phyloP scores from a whole-genome alignment of 345 rosid genomes.

The Boechera retrofracta region DNA sequence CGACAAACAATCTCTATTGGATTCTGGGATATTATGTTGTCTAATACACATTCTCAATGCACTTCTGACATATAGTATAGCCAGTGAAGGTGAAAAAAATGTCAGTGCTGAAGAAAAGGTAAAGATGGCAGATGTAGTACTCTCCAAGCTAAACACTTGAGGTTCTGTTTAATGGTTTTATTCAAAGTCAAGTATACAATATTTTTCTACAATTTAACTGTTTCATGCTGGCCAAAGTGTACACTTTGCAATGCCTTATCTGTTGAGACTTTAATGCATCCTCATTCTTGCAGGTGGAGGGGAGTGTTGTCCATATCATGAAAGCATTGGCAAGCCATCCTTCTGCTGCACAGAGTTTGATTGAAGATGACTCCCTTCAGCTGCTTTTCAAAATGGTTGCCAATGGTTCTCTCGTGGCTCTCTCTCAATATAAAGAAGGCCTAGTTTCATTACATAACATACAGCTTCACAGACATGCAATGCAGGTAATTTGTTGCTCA shows the following conservation, averaged over 20 bases:
- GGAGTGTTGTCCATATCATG: slow-evolving; percentile 85
- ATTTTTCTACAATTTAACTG: slow-evolving; percentile 6
- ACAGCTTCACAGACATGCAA: slow-evolving; percentile 96
- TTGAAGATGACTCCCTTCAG: slow-evolving; percentile 89
- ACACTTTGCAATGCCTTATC: slow-evolving; percentile 3
- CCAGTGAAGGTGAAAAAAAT: slow-evolving; percentile 44
- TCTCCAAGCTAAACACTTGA: slow-evolving; percentile 64
- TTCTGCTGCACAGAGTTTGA: slow-evolving; percentile 88
- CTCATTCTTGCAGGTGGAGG: slow-evolving; percentile 71
- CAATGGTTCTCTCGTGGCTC: slow-evolving; percentile 69
- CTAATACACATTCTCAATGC: slow-evolving; percentile 78
- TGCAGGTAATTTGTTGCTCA: slow-evolving; percentile 65
- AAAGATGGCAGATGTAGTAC: slow-evolving; percentile 45
- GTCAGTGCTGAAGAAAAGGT: slow-evolving; percentile 47
- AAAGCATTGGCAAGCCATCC: slow-evolving; percentile 92
- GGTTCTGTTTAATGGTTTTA: slow-evolving; percentile 49
- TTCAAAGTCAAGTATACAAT: slow-evolving; percentile 3
- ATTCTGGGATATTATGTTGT: slow-evolving; percentile 96
- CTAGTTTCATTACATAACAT: slow-evolving; percentile 71
- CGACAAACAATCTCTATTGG: slow-evolving; percentile 90
- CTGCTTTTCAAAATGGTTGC: slow-evolving; percentile 85
- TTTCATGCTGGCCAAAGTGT: slow-evolving; percentile 17
- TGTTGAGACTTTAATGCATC: slow-evolving; percentile 16
- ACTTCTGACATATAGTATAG: slow-evolving; percentile 61
- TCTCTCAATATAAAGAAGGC: slow-evolving; percentile 66